A percentile compares a stretch with the other conserved stretches of the same genome.
These are phyloP conservation scores for Solanum lycopersicoides DNA, from an alignment of 257 asterid genomes.

Conservation along the genomic window DNA sequence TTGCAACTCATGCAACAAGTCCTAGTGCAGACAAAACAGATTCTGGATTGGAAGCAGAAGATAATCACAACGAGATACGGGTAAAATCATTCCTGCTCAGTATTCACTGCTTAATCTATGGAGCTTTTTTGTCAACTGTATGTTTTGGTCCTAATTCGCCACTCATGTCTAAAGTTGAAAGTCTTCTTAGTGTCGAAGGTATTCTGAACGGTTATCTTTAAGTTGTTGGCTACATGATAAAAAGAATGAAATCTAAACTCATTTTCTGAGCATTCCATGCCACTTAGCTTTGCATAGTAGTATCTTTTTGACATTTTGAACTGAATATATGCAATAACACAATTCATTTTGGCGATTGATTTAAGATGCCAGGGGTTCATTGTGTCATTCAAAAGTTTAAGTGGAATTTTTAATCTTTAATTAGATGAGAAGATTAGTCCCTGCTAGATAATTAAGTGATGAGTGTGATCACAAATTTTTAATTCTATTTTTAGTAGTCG, in stretches of 20 bases:
- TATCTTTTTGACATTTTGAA: not conserved
- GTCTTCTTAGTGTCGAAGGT: not conserved
- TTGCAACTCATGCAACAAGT: not conserved
- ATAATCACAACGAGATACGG: conserved; percentile 3
- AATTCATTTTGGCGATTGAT: not conserved
- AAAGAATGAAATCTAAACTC: not conserved
- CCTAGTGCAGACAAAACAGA: not conserved
- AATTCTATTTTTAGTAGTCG: not conserved
- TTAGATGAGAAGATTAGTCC: not conserved
- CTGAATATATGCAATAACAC: not conserved
- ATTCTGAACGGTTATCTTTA: not conserved
- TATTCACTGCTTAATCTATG: conserved; percentile 42
- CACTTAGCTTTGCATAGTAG: not conserved
- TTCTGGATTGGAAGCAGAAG: not conserved
- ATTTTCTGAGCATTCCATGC: not conserved
- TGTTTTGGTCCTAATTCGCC: conserved; percentile 27
- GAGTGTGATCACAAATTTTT: not conserved
- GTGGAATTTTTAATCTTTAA: not conserved
- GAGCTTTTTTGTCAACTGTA: conserved; percentile 31
- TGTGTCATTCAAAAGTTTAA: not conserved
- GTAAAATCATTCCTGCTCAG: conserved; percentile 24
- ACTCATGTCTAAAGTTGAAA: not conserved
- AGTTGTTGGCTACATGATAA: not conserved
- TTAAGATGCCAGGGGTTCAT: not conserved
- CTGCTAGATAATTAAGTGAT: not conserved